A percentile compares a stretch with the other conserved stretches of the same genome.
Evolutionary conservation across 345 rosid genomes (phyloP).

Genomic region (Gossypium anomalum): DNA sequence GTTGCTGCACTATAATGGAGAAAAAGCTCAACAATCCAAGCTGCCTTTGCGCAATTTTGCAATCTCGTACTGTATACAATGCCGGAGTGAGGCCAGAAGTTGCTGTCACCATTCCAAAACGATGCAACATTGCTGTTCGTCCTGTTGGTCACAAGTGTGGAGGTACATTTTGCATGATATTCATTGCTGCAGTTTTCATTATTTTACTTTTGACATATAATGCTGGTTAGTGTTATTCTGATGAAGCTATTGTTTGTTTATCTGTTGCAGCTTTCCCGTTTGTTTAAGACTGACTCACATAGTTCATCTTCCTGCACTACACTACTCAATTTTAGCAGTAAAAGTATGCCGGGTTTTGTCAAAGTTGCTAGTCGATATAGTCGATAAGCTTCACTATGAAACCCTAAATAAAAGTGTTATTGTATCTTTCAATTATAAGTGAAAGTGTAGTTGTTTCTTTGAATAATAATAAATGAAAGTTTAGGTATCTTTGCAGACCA

Average conservation of each 20-base stretch:
- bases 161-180: conserved; percentile 33
- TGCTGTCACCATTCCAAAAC: conserved; percentile 83
- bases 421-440: background rate
- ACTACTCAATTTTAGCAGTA: background rate
- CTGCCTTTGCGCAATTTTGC: conserved; percentile 79
- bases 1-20: conserved; percentile 61
- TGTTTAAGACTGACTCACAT: background rate
- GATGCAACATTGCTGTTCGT: conserved; percentile 69
- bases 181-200: no score
- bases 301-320: background rate
- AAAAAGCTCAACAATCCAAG: conserved; percentile 63
- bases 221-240: background rate
- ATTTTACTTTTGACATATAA: background rate
- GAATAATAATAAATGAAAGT: background rate
- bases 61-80: conserved; percentile 51
- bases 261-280: conserved; percentile 10
- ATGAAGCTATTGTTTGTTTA: background rate
- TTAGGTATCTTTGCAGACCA: background rate
- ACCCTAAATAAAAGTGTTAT: background rate
- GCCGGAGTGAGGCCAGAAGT: conserved; percentile 64
- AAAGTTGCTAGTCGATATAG: background rate
- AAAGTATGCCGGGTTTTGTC: background rate
- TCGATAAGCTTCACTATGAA: background rate
- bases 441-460: background rate
- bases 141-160: conserved; percentile 85